A percentile compares a stretch with the other conserved stretches of the same genome.
Conservation (phyloP, 2,329 filamentous ascomycete species). For the Curvularia eragrostidis region DNA sequence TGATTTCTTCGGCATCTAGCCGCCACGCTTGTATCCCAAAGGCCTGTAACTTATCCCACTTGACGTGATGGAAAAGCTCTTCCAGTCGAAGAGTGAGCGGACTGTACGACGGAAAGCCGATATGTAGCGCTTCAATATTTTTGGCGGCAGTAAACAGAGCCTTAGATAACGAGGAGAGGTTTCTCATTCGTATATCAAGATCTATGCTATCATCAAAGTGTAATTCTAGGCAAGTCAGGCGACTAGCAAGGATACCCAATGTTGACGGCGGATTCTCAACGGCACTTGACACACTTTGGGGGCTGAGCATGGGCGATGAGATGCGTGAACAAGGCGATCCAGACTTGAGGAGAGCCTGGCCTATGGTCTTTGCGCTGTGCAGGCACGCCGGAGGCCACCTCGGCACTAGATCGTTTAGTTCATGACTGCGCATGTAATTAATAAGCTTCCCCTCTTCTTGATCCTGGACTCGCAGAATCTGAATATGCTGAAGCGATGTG, state of each 20-base stretch:
- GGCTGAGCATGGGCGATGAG: slow-evolving; percentile 68
- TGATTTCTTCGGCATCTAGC: slow-evolving; percentile 66
- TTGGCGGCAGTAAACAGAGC: slow-evolving; percentile 65
- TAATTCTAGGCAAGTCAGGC: slow-evolving; percentile 68
- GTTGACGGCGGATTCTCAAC: slow-evolving; percentile 56
- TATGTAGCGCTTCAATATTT: slow-evolving; percentile 68
- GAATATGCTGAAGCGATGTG: slow-evolving; percentile 67
- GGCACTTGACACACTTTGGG: slow-evolving; percentile 63
- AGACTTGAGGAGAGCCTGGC: slow-evolving; percentile 63
- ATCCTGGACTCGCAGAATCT: slow-evolving; percentile 68
- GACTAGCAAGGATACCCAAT: slow-evolving; percentile 60
- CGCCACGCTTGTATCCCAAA: slow-evolving; percentile 72
- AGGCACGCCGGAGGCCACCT: slow-evolving; percentile 69
- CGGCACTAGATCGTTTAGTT: slow-evolving; percentile 57
- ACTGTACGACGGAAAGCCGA: slow-evolving; percentile 66
- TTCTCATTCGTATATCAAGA: slow-evolving; percentile 63
- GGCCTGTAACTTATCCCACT: slow-evolving; percentile 66
- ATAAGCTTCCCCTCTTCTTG: slow-evolving; percentile 63
- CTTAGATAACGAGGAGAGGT: slow-evolving; percentile 64
- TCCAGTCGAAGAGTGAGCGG: slow-evolving; percentile 66
- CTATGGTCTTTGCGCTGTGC: slow-evolving; percentile 66
- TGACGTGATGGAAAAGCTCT: slow-evolving; percentile 67
- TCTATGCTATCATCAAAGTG: slow-evolving; percentile 67
- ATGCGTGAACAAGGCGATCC: slow-evolving; percentile 66
- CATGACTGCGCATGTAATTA: slow-evolving; percentile 58